A percentile compares a stretch with the other conserved stretches of the same genome.
Evolutionary conservation across 2,329 filamentous ascomycete genomes (phyloP).

Genomic region (Aspergillus brasiliensis): DNA sequence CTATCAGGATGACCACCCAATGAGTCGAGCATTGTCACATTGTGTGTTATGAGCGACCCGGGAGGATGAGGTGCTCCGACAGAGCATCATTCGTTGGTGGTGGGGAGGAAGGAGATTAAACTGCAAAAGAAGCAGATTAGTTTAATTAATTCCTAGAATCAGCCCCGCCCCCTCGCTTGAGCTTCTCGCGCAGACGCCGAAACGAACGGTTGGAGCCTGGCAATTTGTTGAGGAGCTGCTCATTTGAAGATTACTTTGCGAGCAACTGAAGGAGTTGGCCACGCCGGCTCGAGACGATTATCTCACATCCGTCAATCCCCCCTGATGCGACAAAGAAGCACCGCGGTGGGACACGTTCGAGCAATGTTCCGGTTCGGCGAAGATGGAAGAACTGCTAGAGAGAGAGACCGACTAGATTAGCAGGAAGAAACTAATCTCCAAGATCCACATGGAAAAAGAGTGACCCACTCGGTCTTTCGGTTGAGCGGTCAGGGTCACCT

Average conservation of each 20-base stretch:
- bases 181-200: background rate
- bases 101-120: slow-evolving; percentile 8
- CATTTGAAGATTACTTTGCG: background rate
- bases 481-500: no score
- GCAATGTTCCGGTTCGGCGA: background rate
- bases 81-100: slow-evolving; percentile 1
- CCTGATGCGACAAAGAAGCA: background rate
- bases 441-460: no score
- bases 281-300: background rate
- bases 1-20: background rate
- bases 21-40: background rate
- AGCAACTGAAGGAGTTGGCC: background rate
- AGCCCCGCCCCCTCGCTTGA: slow-evolving; percentile 10
- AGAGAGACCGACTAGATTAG: background rate
- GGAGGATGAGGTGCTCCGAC: background rate
- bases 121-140: slow-evolving; percentile 5
- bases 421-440: no score
- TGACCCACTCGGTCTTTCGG: no score
- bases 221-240: background rate
- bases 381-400: background rate
- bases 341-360: background rate
- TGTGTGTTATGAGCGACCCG: no score
- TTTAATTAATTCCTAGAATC: background rate
- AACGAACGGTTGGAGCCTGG: background rate
- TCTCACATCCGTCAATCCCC: background rate